Conservation (phyloP, 1,139 yeast genomes). For the Pichia sp. region DNA sequence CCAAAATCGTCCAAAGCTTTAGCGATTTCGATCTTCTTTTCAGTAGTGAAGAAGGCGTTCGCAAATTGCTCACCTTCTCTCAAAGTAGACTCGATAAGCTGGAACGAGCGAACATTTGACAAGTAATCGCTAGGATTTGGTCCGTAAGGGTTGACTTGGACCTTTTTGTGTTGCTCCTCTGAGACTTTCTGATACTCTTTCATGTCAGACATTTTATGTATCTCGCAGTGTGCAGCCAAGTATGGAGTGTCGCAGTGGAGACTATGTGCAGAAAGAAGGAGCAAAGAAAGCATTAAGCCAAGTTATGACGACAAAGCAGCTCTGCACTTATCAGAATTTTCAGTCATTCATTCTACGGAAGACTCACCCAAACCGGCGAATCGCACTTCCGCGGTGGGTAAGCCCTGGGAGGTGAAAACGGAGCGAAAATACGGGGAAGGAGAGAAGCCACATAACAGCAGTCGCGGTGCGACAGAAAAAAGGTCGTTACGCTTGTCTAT, state of each 20-base stretch:
- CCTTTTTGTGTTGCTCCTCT: constrained; percentile 39
- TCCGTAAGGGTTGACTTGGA: constrained; percentile 74
- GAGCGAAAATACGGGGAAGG: too few relatives aligned
- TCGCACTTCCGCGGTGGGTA: neutral
- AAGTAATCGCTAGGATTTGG: constrained; percentile 91
- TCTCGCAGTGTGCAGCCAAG: too few relatives aligned
- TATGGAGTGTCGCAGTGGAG: too few relatives aligned
- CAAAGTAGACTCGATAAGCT: constrained; percentile 89
- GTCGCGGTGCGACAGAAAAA: too few relatives aligned
- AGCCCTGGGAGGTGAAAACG: neutral
- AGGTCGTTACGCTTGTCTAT: too few relatives aligned
- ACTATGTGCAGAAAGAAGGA: too few relatives aligned
- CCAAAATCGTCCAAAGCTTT: constrained; percentile 97
- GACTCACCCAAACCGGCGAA: neutral
- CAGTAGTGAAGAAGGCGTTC: constrained; percentile 92
- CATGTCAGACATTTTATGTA: constrained; percentile 6
- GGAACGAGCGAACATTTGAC: constrained; percentile 85
- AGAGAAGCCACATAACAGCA: too few relatives aligned
- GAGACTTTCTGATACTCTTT: constrained; percentile 44
- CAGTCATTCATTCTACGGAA: neutral
- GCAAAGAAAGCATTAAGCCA: neutral
- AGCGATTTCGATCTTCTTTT: constrained; percentile 95
- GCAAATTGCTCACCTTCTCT: constrained; percentile 99
- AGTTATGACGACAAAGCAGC: too few relatives aligned
- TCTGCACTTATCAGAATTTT: neutral